Percentiles rank a stretch among this genome's conserved stretches.
These are phyloP conservation scores for Penicillium canescens DNA, from an alignment of 495 filamentous ascomycete genomes.

Conservation along the genomic window DNA sequence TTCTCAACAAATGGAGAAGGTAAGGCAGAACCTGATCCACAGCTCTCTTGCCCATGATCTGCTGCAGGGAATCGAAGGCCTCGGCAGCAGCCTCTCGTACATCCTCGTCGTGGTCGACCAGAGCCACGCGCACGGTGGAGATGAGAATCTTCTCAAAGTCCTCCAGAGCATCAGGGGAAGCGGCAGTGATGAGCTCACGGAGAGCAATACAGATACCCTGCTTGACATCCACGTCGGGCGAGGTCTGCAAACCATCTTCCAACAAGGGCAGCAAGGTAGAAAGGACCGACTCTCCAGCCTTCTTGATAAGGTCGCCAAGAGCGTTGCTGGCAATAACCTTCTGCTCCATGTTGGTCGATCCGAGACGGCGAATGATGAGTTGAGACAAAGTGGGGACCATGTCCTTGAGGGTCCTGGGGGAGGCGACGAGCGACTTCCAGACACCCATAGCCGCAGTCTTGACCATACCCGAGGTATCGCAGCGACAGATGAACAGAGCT, in stretches of 20 bases:
- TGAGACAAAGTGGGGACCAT: slow-evolving; percentile 92
- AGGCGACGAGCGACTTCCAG: slow-evolving; percentile 96
- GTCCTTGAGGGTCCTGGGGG: slow-evolving; percentile 89
- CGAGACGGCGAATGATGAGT: slow-evolving; percentile 89
- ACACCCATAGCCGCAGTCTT: slow-evolving; percentile 87
- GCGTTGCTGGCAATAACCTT: slow-evolving; percentile 98
- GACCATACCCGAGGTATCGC: slow-evolving; percentile 92
- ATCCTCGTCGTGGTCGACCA: slow-evolving; percentile 85
- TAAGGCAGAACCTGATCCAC: slow-evolving; percentile 94
- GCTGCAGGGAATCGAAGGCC: slow-evolving; percentile 92
- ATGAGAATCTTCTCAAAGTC: slow-evolving; percentile 95
- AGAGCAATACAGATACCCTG: slow-evolving; percentile 98
- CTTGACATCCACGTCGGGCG: slow-evolving; percentile 88
- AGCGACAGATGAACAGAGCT: slow-evolving; percentile 93
- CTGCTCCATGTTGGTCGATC: slow-evolving; percentile 95
- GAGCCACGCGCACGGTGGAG: slow-evolving; percentile 86
- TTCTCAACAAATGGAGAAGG: slow-evolving; percentile 81
- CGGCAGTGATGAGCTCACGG: slow-evolving; percentile 89
- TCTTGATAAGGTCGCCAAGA: slow-evolving; percentile 92
- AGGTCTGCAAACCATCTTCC: slow-evolving; percentile 85
- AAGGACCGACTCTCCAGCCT: slow-evolving; percentile 91
- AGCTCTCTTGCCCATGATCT: slow-evolving; percentile 87
- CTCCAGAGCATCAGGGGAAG: slow-evolving; percentile 83
- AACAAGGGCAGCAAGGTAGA: slow-evolving; percentile 85
- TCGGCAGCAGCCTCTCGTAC: slow-evolving; percentile 96